Evolutionary conservation across 148 eudicot species (phyloP).

Genomic region (Vaccinium darrowii): DNA sequence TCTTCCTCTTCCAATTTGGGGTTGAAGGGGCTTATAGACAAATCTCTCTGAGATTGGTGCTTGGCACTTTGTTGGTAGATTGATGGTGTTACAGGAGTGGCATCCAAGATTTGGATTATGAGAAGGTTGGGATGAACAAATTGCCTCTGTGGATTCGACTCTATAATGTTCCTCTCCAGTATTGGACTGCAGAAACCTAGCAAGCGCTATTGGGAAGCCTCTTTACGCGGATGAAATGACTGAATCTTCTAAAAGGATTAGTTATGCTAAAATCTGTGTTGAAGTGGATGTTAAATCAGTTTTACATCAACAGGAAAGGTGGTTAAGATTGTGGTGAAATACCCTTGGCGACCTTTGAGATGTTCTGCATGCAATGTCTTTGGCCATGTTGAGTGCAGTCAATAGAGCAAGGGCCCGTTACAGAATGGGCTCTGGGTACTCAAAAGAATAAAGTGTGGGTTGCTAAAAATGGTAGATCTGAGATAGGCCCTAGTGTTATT

Average conservation of each 20-base stretch:
- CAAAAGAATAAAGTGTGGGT: no score
- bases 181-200: neutral
- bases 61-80: neutral
- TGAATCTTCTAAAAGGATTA: neutral
- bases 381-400: no score
- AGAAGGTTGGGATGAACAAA: neutral
- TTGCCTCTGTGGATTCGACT: neutral
- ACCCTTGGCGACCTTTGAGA: no score
- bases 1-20: neutral
- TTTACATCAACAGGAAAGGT: no score
- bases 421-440: no score
- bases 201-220: neutral
- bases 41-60: neutral
- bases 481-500: no score
- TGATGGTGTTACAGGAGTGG: neutral
- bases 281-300: no score
- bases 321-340: no score
- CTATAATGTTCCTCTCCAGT: neutral
- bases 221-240: neutral
- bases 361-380: no score
- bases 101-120: neutral
- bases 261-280: no score
- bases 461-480: no score
- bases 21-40: neutral
- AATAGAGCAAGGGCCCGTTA: no score